phyloP scores from a whole-genome alignment of 2,329 filamentous ascomycete genomes.

The Neopestalotiopsis rosae region DNA sequence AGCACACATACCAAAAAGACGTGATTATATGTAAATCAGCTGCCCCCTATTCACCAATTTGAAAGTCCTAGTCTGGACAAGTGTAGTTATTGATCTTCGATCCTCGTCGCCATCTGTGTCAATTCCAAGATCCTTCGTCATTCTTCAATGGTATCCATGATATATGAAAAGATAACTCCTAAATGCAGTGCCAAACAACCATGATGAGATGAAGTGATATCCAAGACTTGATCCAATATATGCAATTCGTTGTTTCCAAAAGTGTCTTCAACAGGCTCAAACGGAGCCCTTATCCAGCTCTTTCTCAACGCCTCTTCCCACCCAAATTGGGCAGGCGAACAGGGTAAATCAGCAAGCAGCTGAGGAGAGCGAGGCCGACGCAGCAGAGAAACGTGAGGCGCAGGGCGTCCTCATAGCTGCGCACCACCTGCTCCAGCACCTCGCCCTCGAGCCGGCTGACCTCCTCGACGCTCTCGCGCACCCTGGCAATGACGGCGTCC shows the following conservation, averaged over 20 bases:
- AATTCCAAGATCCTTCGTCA: no score
- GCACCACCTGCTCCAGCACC: conserved; percentile 59
- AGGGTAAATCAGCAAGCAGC: conserved; percentile 52
- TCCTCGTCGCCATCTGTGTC: no score
- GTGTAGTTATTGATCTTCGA: no score
- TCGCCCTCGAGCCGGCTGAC: conserved; percentile 44
- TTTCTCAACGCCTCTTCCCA: conserved; percentile 39
- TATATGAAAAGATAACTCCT: no score
- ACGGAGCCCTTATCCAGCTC: background rate
- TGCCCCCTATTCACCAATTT: no score
- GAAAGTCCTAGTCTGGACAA: no score
- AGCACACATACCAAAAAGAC: background rate
- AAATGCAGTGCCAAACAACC: no score
- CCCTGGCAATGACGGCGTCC: conserved; percentile 55
- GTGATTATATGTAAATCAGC: background rate
- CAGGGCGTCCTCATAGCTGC: conserved; percentile 59
- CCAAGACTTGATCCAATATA: no score
- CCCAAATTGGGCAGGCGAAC: conserved; percentile 61
- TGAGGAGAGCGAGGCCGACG: conserved; percentile 52
- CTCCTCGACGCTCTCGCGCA: conserved; percentile 60
- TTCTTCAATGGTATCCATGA: no score
- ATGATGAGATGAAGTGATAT: no score
- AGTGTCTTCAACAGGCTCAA: background rate
- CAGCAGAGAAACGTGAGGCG: conserved; percentile 52
- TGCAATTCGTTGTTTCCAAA: background rate